Conservation (phyloP, 2,329 filamentous ascomycete genomes). For the Phialocephala subalpina region DNA sequence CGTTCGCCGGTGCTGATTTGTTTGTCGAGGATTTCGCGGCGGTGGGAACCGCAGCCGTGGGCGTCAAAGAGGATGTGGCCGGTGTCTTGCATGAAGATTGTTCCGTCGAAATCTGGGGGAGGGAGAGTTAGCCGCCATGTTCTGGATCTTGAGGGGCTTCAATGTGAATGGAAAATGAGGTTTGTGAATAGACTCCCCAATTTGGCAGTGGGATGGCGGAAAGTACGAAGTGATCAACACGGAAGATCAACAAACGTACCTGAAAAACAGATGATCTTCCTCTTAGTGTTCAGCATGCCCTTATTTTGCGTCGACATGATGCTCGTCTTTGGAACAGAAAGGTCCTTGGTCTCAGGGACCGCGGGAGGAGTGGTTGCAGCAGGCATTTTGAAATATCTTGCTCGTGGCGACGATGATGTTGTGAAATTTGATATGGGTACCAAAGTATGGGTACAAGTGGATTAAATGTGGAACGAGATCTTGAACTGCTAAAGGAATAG, state of each 20-base stretch:
- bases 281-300: constrained; percentile 51
- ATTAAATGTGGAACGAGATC: constrained; percentile 1
- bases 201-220: background rate
- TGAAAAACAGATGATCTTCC: constrained; percentile 67
- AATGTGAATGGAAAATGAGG: background rate
- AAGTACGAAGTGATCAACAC: constrained; percentile 8
- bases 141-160: no score
- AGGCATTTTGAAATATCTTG: constrained; percentile 47
- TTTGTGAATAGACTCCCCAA: background rate
- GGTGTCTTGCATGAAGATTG: constrained; percentile 76
- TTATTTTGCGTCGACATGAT: constrained; percentile 36
- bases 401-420: constrained; percentile 10
- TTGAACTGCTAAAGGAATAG: constrained; percentile 1
- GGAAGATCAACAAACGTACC: constrained; percentile 47
- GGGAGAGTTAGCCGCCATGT: background rate
- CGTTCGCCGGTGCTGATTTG: constrained; percentile 72
- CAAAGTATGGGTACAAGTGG: constrained; percentile 6
- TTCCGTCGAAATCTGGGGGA: constrained; percentile 70
- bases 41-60: constrained; percentile 66
- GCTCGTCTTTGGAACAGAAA: constrained; percentile 39
- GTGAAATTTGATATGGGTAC: background rate
- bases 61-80: constrained; percentile 74
- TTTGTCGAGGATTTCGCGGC: constrained; percentile 63
- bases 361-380: constrained; percentile 47
- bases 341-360: constrained; percentile 42